Conservation (phyloP, 805 yeast species). For the Hanseniaspora vineae region DNA sequence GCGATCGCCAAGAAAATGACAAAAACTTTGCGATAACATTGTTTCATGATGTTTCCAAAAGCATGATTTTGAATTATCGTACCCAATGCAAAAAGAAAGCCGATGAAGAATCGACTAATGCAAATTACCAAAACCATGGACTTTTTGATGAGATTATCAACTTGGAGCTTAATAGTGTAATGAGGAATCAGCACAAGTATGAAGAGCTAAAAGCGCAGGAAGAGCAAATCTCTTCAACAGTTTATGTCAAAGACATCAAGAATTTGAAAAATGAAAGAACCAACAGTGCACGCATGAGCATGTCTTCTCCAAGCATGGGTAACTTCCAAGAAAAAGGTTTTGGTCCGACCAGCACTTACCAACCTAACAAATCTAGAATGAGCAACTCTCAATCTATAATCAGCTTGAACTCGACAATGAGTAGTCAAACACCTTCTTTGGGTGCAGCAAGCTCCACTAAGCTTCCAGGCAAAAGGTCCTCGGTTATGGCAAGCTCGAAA, state of each 20-base stretch:
- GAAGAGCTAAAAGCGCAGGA: conserved; percentile 29
- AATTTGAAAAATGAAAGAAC: conserved; percentile 16
- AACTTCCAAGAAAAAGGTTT: no score
- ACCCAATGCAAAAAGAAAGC: conserved; percentile 30
- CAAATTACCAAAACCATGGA: conserved; percentile 24
- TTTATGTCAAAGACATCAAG: conserved; percentile 9
- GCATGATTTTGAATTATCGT: conserved; percentile 13
- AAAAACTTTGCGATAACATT: conserved; percentile 12
- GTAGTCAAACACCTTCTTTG: background rate
- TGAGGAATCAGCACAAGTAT: conserved; percentile 36
- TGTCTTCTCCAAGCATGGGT: no score
- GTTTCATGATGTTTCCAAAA: conserved; percentile 20
- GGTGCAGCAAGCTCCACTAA: background rate
- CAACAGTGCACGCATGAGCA: background rate
- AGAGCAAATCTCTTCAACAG: conserved; percentile 3
- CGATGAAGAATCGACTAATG: conserved; percentile 28
- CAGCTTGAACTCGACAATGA: background rate
- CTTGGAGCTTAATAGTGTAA: conserved; percentile 38
- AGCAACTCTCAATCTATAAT: background rate
- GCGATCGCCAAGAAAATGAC: background rate
- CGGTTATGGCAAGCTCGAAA: conserved; percentile 12
- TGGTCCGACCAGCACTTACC: no score
- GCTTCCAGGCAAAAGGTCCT: conserved; percentile 12
- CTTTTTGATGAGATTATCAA: conserved; percentile 35
- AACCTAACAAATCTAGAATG: background rate